Evolutionary conservation across 805 yeast species (phyloP).

Genomic region (Saturnispora sanitii): DNA sequence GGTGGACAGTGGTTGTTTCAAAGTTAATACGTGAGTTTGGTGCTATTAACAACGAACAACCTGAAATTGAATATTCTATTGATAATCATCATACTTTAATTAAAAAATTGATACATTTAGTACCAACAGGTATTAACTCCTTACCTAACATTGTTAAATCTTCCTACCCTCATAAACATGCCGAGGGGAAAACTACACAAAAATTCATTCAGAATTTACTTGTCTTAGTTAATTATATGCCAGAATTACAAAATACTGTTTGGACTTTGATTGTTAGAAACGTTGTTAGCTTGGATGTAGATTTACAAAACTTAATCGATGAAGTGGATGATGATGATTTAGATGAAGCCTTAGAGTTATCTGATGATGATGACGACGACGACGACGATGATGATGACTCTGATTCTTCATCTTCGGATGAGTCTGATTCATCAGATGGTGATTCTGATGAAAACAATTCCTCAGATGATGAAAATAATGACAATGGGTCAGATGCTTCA

Average conservation of each 20-base stretch:
- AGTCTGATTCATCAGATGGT: constrained; percentile 17
- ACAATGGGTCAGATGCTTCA: constrained; percentile 39
- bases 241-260: constrained; percentile 59
- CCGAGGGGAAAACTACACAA: constrained; percentile 40
- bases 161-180: constrained; percentile 74
- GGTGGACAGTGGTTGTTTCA: constrained; percentile 77
- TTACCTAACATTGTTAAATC: constrained; percentile 48
- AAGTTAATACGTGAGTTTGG: constrained; percentile 57
- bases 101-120: constrained; percentile 51
- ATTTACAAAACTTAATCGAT: constrained; percentile 78
- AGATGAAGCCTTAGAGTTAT: constrained; percentile 34
- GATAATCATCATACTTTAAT: constrained; percentile 56
- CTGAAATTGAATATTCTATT: constrained; percentile 11
- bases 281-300: constrained; percentile 82
- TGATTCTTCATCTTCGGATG: constrained; percentile 29
- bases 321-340: constrained; percentile 70
- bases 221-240: constrained; percentile 53
- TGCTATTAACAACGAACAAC: too few relatives aligned
- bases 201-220: constrained; percentile 62
- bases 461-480: constrained; percentile 15
- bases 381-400: constrained; percentile 28
- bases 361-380: constrained; percentile 22
- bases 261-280: constrained; percentile 79
- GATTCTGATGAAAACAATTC: constrained; percentile 20
- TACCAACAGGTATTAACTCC: constrained; percentile 71